These are phyloP conservation scores for Aspergillus glaucus DNA, from an alignment of 2,329 filamentous ascomycete genomes.

Conservation along the genomic window DNA sequence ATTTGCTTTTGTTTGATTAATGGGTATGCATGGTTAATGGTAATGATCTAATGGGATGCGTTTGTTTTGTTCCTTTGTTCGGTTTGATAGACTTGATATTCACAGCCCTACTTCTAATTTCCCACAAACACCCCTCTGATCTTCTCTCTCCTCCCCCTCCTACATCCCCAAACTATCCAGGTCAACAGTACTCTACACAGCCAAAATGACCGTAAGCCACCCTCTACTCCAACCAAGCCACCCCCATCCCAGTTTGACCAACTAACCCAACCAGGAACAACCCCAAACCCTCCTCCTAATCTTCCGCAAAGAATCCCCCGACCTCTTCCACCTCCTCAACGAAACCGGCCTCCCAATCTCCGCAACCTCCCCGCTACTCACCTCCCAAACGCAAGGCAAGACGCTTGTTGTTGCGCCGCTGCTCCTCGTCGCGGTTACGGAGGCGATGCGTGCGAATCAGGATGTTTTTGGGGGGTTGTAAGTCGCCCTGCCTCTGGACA, in stretches of 20 bases:
- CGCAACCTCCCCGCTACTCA: neutral
- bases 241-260: neutral
- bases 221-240: neutral
- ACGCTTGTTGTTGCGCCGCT: neutral
- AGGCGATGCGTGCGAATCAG: neutral
- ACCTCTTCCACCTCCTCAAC: slow-evolving; percentile 1
- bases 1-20: neutral
- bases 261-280: neutral
- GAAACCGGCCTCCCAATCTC: slow-evolving; percentile 1
- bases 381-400: neutral
- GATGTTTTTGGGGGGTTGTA: slow-evolving; percentile 1
- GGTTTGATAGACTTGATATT: no score
- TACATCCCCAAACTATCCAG: neutral
- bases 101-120: no score
- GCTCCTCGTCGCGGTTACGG: slow-evolving; percentile 1
- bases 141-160: neutral
- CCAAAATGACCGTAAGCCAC: neutral
- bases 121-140: neutral
- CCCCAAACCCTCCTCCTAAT: slow-evolving; percentile 1
- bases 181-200: neutral
- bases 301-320: neutral
- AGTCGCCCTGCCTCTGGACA: neutral
- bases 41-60: neutral
- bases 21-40: neutral
- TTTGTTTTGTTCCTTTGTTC: neutral